These are phyloP conservation scores for Panicum miliaceum DNA, from an alignment of 176 grass and related monocot genomes.

Conservation along the genomic window DNA sequence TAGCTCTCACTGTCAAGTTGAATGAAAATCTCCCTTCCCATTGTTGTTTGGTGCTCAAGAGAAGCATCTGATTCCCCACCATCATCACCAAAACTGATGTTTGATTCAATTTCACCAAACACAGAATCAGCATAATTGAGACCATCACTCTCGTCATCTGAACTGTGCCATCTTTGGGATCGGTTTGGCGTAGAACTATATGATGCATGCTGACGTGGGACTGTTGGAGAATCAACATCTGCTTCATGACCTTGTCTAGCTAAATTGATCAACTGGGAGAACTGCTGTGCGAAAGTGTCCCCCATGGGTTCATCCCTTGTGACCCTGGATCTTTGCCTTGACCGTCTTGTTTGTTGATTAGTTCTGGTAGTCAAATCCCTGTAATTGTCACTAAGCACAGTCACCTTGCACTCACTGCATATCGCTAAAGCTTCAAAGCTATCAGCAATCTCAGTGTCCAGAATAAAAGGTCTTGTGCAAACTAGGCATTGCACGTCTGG, in stretches of 20 bases:
- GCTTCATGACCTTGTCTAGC: conserved; percentile 66
- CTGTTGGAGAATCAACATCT: conserved; percentile 31
- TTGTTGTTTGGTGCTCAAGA: conserved; percentile 51
- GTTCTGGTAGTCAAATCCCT: conserved; percentile 39
- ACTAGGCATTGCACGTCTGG: conserved; percentile 70
- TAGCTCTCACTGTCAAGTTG: conserved; percentile 65
- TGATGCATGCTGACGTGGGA: conserved; percentile 28
- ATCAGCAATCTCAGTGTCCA: conserved; percentile 65
- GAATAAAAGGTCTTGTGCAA: conserved; percentile 72
- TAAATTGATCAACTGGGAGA: conserved; percentile 72
- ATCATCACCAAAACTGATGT: conserved; percentile 70
- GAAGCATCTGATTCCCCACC: conserved; percentile 82
- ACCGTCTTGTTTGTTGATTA: conserved; percentile 38
- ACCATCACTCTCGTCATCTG: conserved; percentile 78
- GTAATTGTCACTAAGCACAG: conserved; percentile 49
- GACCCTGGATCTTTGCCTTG: conserved; percentile 36
- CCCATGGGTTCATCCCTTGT: conserved; percentile 47
- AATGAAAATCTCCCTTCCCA: conserved; percentile 55
- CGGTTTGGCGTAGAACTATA: conserved; percentile 57
- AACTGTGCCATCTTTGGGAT: conserved; percentile 57
- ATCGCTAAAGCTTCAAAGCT: conserved; percentile 86
- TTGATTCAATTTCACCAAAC: conserved; percentile 75
- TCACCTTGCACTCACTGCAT: conserved; percentile 71
- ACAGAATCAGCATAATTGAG: conserved; percentile 53
- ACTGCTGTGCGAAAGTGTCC: conserved; percentile 59